Conservation (phyloP, 1,284 basidiomycete genomes). For the Apiotrichum gamsii region DNA sequence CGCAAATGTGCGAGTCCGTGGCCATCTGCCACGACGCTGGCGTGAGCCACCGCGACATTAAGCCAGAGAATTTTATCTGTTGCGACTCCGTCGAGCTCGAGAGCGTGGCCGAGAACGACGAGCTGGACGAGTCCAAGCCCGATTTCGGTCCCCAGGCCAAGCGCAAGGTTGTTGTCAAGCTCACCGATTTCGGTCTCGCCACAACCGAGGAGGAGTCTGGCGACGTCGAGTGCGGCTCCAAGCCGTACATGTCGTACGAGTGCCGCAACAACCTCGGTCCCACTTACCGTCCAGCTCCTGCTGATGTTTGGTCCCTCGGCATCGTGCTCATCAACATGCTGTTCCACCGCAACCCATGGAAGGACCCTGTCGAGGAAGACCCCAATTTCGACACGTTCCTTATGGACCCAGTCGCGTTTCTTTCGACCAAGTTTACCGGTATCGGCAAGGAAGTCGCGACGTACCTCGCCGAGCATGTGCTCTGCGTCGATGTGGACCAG, state of each 20-base stretch:
- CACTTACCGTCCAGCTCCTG: constrained; percentile 85
- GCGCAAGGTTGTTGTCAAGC: constrained; percentile 72
- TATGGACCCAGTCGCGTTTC: constrained; percentile 72
- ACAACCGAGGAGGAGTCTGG: constrained; percentile 80
- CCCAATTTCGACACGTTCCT: constrained; percentile 78
- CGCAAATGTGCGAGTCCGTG: constrained; percentile 96
- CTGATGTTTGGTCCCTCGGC: constrained; percentile 97
- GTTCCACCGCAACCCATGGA: constrained; percentile 98
- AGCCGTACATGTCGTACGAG: constrained; percentile 99
- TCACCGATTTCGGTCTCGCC: constrained; percentile 94
- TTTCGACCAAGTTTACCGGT: constrained; percentile 83
- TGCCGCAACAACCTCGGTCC: constrained; percentile 95
- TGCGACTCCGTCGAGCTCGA: constrained; percentile 70
- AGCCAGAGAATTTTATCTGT: constrained; percentile 88
- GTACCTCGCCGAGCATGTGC: constrained; percentile 77
- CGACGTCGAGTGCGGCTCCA: constrained; percentile 97
- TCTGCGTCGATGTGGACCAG: constrained; percentile 60
- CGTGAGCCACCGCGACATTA: constrained; percentile 95
- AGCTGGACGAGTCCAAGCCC: constrained; percentile 49
- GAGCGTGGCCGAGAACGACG: constrained; percentile 39
- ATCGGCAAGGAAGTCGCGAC: constrained; percentile 82
- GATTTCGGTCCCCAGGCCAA: constrained; percentile 44
- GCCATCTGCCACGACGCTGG: constrained; percentile 89
- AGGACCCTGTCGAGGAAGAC: constrained; percentile 74
- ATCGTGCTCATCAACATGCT: constrained; percentile 99